Evolutionary conservation across 225 moss, liverwort and hornwort genomes (phyloP).

Genomic region (Ulota crispa): DNA sequence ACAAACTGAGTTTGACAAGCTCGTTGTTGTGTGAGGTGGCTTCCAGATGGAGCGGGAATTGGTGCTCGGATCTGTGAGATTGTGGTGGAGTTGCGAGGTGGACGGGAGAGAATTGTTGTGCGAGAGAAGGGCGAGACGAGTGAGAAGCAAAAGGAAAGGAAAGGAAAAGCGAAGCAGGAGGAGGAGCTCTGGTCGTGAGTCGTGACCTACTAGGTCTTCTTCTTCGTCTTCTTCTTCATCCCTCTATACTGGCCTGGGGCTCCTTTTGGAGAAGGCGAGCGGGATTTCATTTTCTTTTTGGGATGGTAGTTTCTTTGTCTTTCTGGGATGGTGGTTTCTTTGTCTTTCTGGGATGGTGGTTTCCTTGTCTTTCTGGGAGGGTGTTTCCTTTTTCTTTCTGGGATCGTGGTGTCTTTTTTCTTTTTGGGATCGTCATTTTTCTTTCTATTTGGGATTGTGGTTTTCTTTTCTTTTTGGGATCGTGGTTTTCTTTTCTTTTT

Average conservation of each 20-base stretch:
- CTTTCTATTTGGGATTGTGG: neutral
- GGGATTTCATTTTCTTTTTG: neutral
- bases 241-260: neutral
- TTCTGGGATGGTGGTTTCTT: neutral
- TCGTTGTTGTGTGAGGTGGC: neutral
- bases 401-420: neutral
- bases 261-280: neutral
- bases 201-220: conserved; percentile 41
- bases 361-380: too few species aligned
- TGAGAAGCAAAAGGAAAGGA: too few species aligned
- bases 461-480: too few species aligned
- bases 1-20: neutral
- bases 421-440: neutral
- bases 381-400: too few species aligned
- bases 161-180: neutral
- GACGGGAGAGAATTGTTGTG: neutral
- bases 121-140: neutral
- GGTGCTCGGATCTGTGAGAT: neutral
- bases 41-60: neutral
- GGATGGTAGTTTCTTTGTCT: neutral
- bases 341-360: too few species aligned
- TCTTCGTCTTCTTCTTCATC: neutral
- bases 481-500: neutral
- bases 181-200: conserved; percentile 27
- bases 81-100: neutral